These are phyloP conservation scores for Exsudoporus frostii DNA, from an alignment of 768 basidiomycete genomes.

Conservation along the genomic window DNA sequence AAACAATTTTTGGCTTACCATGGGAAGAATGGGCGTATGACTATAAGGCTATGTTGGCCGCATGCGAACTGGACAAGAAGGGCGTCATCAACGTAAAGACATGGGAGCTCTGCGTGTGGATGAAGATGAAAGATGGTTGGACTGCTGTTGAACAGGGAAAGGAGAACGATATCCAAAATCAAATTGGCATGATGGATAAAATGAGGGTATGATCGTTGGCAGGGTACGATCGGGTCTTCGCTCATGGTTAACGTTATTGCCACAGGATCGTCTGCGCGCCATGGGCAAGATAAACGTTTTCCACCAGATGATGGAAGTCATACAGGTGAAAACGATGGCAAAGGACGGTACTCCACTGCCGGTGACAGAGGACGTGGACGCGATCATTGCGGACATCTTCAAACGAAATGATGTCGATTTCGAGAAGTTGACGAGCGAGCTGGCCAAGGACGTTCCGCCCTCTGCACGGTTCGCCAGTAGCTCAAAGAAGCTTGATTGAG, in stretches of 20 bases:
- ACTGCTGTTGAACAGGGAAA: constrained; percentile 28
- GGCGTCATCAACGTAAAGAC: constrained; percentile 19
- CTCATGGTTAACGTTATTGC: background rate
- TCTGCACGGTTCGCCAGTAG: constrained; percentile 20
- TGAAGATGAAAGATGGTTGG: constrained; percentile 29
- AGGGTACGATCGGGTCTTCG: background rate
- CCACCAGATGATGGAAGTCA: constrained; percentile 32
- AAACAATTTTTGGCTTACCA: constrained; percentile 23
- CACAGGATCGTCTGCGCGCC: constrained; percentile 25
- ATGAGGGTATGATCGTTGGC: constrained; percentile 20
- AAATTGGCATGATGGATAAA: constrained; percentile 29
- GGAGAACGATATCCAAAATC: constrained; percentile 17
- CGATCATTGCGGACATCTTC: constrained; percentile 32
- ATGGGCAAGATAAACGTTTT: constrained; percentile 33
- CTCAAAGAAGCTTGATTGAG: constrained; percentile 32
- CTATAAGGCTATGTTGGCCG: constrained; percentile 28
- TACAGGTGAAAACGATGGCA: constrained; percentile 30
- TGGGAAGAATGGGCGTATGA: constrained; percentile 35
- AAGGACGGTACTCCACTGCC: constrained; percentile 20
- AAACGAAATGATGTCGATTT: constrained; percentile 31
- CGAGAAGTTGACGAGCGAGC: constrained; percentile 25
- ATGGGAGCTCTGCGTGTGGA: constrained; percentile 34
- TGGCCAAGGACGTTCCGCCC: constrained; percentile 17
- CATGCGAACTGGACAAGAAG: constrained; percentile 19
- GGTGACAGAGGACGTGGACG: constrained; percentile 31